These are phyloP conservation scores for Clarireedia hainanense DNA, from an alignment of 2,329 filamentous ascomycete species.

Conservation along the genomic window DNA sequence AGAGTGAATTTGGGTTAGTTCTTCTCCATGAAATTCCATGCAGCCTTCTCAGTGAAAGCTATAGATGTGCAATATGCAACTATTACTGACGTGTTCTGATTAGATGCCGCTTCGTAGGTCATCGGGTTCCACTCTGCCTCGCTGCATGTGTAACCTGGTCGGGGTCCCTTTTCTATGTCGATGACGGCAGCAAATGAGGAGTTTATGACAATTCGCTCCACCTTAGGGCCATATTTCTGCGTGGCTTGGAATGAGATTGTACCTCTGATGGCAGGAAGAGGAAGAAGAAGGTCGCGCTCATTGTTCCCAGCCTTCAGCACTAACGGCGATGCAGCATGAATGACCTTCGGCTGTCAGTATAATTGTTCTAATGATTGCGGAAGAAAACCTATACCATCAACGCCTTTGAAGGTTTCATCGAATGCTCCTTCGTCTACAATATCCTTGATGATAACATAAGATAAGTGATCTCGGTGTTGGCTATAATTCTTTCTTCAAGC, in stretches of 20 bases:
- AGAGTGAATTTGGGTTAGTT: slow-evolving; percentile 48
- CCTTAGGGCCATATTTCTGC: slow-evolving; percentile 31
- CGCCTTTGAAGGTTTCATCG: slow-evolving; percentile 46
- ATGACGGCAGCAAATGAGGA: slow-evolving; percentile 57
- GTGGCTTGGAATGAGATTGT: slow-evolving; percentile 40
- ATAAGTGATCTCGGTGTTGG: slow-evolving; percentile 30
- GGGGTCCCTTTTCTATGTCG: slow-evolving; percentile 42
- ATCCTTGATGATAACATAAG: slow-evolving; percentile 54
- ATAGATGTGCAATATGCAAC: slow-evolving; percentile 36
- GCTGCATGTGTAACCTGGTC: slow-evolving; percentile 39
- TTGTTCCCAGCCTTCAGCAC: slow-evolving; percentile 27
- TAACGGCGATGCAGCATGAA: slow-evolving; percentile 60
- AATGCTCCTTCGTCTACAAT: slow-evolving; percentile 64
- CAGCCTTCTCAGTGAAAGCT: slow-evolving; percentile 57
- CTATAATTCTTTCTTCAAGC: slow-evolving; percentile 33
- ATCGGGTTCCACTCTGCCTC: slow-evolving; percentile 48
- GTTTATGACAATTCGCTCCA: slow-evolving; percentile 41
- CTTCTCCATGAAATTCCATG: slow-evolving; percentile 51
- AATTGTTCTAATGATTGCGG: background rate
- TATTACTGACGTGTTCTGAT: slow-evolving; percentile 6
- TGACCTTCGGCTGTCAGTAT: slow-evolving; percentile 31
- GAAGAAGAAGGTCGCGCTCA: slow-evolving; percentile 38
- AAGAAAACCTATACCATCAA: slow-evolving; percentile 51
- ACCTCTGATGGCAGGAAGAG: slow-evolving; percentile 40
- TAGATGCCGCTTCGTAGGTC: slow-evolving; percentile 36